Conservation (phyloP, 2,329 filamentous ascomycete species). For the Hypoxylon sp. region DNA sequence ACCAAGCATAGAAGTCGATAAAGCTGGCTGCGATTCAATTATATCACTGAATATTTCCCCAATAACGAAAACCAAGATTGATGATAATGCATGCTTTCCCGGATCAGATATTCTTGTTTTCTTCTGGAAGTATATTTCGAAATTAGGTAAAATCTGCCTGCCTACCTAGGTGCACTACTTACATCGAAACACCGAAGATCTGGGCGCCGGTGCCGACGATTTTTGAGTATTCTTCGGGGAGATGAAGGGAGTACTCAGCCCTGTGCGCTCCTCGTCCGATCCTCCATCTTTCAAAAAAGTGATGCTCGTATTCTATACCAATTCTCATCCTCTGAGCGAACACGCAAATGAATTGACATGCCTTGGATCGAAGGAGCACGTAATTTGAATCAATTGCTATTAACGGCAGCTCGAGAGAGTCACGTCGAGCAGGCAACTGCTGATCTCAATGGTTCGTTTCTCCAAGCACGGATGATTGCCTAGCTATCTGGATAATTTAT, state of each 20-base stretch:
- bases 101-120: background rate
- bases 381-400: slow-evolving; percentile 19
- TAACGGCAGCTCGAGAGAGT: slow-evolving; percentile 17
- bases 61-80: background rate
- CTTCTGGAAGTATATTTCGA: background rate
- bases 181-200: slow-evolving; percentile 3
- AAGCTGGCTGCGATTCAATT: background rate
- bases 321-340: slow-evolving; percentile 24
- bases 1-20: background rate
- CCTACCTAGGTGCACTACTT: background rate
- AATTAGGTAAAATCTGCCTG: background rate
- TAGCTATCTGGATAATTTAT: background rate
- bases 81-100: background rate
- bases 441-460: background rate
- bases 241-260: slow-evolving; percentile 11
- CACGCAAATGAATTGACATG: slow-evolving; percentile 3
- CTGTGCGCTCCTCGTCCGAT: slow-evolving; percentile 28
- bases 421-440: background rate
- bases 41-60: background rate
- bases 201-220: background rate
- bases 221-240: slow-evolving; percentile 9
- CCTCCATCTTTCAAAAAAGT: slow-evolving; percentile 25
- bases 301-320: slow-evolving; percentile 27
- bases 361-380: slow-evolving; percentile 11
- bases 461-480: background rate